phyloP scores from a whole-genome alignment of 495 filamentous ascomycete species.

The Daldinia bambusicola region DNA sequence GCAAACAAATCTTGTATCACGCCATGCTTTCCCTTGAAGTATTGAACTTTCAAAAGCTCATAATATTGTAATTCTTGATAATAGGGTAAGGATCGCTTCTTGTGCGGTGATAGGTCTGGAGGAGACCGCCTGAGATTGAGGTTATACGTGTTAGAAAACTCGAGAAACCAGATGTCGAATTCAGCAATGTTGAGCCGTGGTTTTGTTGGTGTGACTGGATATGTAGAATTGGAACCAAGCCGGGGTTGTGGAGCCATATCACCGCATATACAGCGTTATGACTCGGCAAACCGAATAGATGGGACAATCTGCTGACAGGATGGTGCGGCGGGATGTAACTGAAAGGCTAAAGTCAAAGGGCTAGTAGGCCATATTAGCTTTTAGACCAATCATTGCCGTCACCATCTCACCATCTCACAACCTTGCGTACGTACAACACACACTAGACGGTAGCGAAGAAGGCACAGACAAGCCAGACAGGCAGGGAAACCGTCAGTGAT shows the following conservation, averaged over 20 bases:
- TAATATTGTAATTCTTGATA: conserved; percentile 44
- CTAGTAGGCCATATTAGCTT: conserved; percentile 27
- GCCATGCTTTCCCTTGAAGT: conserved; percentile 32
- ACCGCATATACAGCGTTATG: conserved; percentile 8
- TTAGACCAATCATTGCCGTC: conserved; percentile 26
- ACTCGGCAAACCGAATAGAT: conserved; percentile 23
- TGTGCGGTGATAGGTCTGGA: conserved; percentile 31
- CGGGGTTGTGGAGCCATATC: conserved; percentile 27
- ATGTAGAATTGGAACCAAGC: conserved; percentile 6
- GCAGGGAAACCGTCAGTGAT: conserved; percentile 6
- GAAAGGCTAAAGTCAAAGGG: conserved; percentile 31
- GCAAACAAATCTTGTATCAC: conserved; percentile 36
- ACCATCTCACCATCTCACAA: conserved; percentile 11
- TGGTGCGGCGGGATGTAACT: conserved; percentile 26
- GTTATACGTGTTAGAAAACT: conserved; percentile 46
- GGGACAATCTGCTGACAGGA: conserved; percentile 8
- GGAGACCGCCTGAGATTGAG: conserved; percentile 42
- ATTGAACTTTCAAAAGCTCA: conserved; percentile 35
- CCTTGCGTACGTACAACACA: conserved; percentile 19
- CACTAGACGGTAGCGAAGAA: background rate
- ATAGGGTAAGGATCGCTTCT: conserved; percentile 22
- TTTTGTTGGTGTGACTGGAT: conserved; percentile 28
- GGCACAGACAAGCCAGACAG: background rate
- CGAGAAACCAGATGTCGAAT: conserved; percentile 48
- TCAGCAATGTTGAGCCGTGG: conserved; percentile 5